Percentiles rank a stretch among this genome's conserved stretches.
phyloP scores from a whole-genome alignment of 1,284 basidiomycete species.

The Grifola frondosa region DNA sequence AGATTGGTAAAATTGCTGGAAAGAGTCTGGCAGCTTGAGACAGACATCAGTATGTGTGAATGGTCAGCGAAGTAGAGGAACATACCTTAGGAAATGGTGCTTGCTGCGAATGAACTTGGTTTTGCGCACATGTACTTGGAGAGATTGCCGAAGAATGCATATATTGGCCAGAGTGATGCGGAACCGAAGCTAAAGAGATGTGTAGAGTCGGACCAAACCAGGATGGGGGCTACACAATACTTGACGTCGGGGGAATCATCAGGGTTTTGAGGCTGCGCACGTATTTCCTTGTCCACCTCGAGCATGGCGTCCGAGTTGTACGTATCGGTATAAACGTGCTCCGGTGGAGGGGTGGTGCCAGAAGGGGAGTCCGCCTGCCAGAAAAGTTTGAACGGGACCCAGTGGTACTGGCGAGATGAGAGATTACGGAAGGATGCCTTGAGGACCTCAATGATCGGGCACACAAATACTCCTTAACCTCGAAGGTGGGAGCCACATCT shows the following conservation, averaged over 20 bases:
- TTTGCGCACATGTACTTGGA: slow-evolving; percentile 21
- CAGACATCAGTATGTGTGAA: background rate
- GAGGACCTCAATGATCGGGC: no score
- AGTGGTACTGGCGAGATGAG: slow-evolving; percentile 1
- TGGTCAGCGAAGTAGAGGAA: background rate
- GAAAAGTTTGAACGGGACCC: background rate
- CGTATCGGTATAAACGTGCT: slow-evolving; percentile 11
- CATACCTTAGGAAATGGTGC: slow-evolving; percentile 29
- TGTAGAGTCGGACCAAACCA: slow-evolving; percentile 18
- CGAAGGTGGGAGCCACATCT: slow-evolving; percentile 23
- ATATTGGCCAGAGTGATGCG: slow-evolving; percentile 4
- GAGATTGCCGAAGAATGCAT: slow-evolving; percentile 17
- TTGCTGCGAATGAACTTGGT: slow-evolving; percentile 15
- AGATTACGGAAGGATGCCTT: background rate
- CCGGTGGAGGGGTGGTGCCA: no score
- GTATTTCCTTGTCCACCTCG: slow-evolving; percentile 12
- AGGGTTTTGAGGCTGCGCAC: background rate
- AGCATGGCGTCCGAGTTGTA: slow-evolving; percentile 16
- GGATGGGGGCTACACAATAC: slow-evolving; percentile 10
- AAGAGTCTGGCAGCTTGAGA: background rate
- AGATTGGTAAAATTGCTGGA: background rate
- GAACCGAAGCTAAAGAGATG: slow-evolving; percentile 16
- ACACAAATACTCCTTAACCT: slow-evolving; percentile 25
- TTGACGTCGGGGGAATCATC: slow-evolving; percentile 8
- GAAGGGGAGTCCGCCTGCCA: no score